phyloP scores from a whole-genome alignment of 441 rosid genomes.

The Gossypium aridum region DNA sequence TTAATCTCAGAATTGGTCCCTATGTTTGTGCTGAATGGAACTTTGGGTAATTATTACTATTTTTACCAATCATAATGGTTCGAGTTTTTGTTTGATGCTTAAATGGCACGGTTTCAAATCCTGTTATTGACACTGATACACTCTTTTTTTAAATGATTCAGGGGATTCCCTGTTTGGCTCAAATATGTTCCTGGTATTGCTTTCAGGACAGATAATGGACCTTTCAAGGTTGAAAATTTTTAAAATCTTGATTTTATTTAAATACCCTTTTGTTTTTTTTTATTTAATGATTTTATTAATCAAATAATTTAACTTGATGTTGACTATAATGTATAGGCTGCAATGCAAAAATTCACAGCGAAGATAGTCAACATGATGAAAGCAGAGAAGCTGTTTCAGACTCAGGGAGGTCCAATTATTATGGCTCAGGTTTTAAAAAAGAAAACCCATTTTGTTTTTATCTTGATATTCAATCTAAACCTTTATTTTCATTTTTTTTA shows the following conservation, averaged over 20 bases:
- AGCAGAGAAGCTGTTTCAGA: slow-evolving; percentile 47
- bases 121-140: not conserved
- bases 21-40: slow-evolving; percentile 58
- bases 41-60: slow-evolving; percentile 32
- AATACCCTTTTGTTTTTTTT: not conserved
- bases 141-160: slow-evolving; percentile 14
- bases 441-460: not conserved
- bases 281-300: not conserved
- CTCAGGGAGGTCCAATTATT: slow-evolving; percentile 73
- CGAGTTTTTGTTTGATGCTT: not conserved
- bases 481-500: not conserved
- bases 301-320: not conserved
- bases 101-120: no score
- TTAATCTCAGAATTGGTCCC: slow-evolving; percentile 68
- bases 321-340: slow-evolving; percentile 30
- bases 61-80: not conserved
- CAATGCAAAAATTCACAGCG: slow-evolving; percentile 58
- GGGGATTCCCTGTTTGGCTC: slow-evolving; percentile 74
- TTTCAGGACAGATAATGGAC: slow-evolving; percentile 56
- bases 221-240: slow-evolving; percentile 46
- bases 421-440: slow-evolving; percentile 50
- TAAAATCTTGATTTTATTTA: not conserved
- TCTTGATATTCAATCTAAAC: not conserved
- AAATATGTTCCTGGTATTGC: slow-evolving; percentile 49
- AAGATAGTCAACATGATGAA: slow-evolving; percentile 72